Evolutionary conservation across 441 rosid species (phyloP).

Genomic region (Mallotus japonicus): DNA sequence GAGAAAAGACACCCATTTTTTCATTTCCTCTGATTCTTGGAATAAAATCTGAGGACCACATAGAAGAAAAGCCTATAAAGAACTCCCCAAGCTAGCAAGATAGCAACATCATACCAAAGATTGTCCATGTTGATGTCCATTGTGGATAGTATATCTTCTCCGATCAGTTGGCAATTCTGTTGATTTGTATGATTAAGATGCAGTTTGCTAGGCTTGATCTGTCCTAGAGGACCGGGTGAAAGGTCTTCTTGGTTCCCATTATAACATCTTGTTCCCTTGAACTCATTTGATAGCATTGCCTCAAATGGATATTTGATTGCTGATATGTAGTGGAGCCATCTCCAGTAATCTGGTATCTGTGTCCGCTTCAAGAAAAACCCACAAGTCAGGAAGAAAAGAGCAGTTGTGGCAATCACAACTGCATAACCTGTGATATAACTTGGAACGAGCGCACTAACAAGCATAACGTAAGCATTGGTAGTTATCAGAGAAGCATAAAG

Average conservation of each 20-base stretch:
- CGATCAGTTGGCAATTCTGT: slow-evolving; percentile 34
- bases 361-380: slow-evolving; percentile 53
- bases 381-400: slow-evolving; percentile 67
- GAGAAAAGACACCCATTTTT: not conserved
- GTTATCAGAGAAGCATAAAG: slow-evolving; percentile 55
- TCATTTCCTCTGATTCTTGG: slow-evolving; percentile 57
- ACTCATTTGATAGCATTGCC: slow-evolving; percentile 51
- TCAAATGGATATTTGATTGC: slow-evolving; percentile 70
- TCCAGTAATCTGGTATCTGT: slow-evolving; percentile 45
- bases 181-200: slow-evolving; percentile 9
- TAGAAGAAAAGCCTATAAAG: slow-evolving; percentile 54
- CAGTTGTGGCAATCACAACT: slow-evolving; percentile 61
- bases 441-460: slow-evolving; percentile 62
- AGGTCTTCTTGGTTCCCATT: slow-evolving; percentile 30
- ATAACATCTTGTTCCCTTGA: slow-evolving; percentile 45
- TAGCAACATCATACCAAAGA: slow-evolving; percentile 46
- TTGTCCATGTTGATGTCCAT: slow-evolving; percentile 46
- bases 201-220: slow-evolving; percentile 29
- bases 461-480: slow-evolving; percentile 59
- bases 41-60: slow-evolving; percentile 49
- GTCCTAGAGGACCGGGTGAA: slow-evolving; percentile 57
- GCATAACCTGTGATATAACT: slow-evolving; percentile 64
- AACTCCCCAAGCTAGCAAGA: slow-evolving; percentile 65
- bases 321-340: slow-evolving; percentile 65
- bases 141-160: slow-evolving; percentile 46